Evolutionary conservation across 805 yeast genomes (phyloP).

Genomic region (Barnettozyma populi): DNA sequence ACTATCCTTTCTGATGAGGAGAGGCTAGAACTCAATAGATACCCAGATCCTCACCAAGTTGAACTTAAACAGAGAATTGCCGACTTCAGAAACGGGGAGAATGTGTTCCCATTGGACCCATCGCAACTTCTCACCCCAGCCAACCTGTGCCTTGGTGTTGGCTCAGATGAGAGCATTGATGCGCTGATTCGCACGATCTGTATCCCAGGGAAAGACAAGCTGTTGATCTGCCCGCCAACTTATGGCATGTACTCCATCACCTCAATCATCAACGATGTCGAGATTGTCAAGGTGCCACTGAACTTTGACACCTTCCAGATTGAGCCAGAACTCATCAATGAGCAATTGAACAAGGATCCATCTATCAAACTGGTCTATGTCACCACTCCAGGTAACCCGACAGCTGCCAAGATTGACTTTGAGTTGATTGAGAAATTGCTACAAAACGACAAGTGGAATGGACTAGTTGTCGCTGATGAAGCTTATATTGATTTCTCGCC

Average conservation of each 20-base stretch:
- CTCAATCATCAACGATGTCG: constrained; percentile 86
- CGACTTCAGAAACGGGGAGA: constrained; percentile 58
- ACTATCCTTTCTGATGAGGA: constrained; percentile 40
- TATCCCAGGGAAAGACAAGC: constrained; percentile 74
- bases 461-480: constrained; percentile 84
- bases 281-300: constrained; percentile 67
- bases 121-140: constrained; percentile 41
- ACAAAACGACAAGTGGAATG: constrained; percentile 51
- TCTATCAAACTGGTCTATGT: constrained; percentile 70
- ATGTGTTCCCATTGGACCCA: constrained; percentile 21
- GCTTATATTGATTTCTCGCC: constrained; percentile 88
- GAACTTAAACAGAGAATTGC: constrained; percentile 69
- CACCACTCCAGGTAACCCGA: constrained; percentile 97
- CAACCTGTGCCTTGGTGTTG: constrained; percentile 90
- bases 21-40: constrained; percentile 66
- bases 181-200: constrained; percentile 80
- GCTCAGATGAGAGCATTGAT: constrained; percentile 95
- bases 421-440: constrained; percentile 44
- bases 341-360: constrained; percentile 48
- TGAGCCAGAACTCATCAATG: constrained; percentile 49
- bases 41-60: constrained; percentile 94
- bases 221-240: constrained; percentile 89
- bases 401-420: constrained; percentile 59
- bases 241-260: constrained; percentile 96
- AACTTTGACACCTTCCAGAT: constrained; percentile 61